Base-by-base conservation (phyloP, 176 grass and related monocot species). In the Hordeum marinum region DNA sequence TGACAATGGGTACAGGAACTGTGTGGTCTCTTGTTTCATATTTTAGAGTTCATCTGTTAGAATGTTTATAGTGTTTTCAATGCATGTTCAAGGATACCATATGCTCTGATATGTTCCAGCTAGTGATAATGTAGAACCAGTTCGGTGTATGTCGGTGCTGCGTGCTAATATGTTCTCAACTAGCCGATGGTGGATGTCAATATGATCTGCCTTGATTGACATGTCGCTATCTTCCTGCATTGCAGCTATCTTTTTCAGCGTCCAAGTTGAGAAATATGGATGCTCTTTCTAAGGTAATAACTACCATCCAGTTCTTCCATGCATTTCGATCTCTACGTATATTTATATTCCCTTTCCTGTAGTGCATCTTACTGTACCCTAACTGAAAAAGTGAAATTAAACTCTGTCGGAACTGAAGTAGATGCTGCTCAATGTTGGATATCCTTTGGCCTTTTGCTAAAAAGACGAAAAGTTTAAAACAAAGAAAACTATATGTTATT, bases 201-300 rank as follows among this genome's bases (percentile, higher is more conserved):
- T 78, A 20, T 80, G 55, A 76, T 57, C 67, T 50, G 54, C 29
- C 43, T 73, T 21, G 54, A 20, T 72, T 91, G 40, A 68, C 78
- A 46, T 63, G 21, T 46, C 77, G 37, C 72, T 70, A 55, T 72
- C n/a, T 80, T 85, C 40, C 58, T 75, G 46, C 68, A 35, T 75
- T 81, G n/a, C 79, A 98, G 96, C 79, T 95, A 54, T 98, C 96
- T 3, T 84, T 98, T 62, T 94, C 91, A 84, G 96, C 96, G 59
- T 89, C 88, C 0, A 95, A 95, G 66, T 80, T 98, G 63, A 79
- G 78, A 60, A 79, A 96, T 40, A 91, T 84, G 80, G 93, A 98
- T 88, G 82, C 68, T 37, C 76, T 98, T 81, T 98, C 96, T 34
- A 98, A 98, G 96, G 96, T 95, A 67, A 24, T 58, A 76, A 77